Percentiles rank a stretch among this genome's conserved stretches.
Conservation (phyloP, 371 early-diverging fungal genomes). For the Haplosporangium sp. region DNA sequence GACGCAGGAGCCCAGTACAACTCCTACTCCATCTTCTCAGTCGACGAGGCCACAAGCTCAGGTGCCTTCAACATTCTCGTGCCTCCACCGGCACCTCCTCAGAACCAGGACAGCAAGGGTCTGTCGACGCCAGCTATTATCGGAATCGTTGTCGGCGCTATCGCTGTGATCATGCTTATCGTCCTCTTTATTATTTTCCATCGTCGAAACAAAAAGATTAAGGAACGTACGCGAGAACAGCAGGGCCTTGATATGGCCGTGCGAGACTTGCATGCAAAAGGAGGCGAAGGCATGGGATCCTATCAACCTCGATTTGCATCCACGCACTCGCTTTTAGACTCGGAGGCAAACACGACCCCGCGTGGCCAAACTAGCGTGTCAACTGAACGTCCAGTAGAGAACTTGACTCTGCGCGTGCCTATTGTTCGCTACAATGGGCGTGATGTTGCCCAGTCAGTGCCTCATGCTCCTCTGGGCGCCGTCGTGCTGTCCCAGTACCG, state of each 20-base stretch:
- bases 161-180: slow-evolving; percentile 33
- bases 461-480: slow-evolving; percentile 43
- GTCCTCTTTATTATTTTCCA: slow-evolving; percentile 29
- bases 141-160: slow-evolving; percentile 48
- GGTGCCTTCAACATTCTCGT: slow-evolving; percentile 20
- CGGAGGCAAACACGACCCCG: slow-evolving; percentile 35
- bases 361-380: slow-evolving; percentile 37
- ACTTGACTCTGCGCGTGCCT: slow-evolving; percentile 49
- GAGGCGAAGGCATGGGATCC: slow-evolving; percentile 19
- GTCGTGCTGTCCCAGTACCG: slow-evolving; percentile 54
- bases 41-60: neutral
- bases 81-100: slow-evolving; percentile 2
- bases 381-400: slow-evolving; percentile 47
- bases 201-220: slow-evolving; percentile 40
- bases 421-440: slow-evolving; percentile 53
- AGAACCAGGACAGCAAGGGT: slow-evolving; percentile 14
- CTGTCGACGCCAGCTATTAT: slow-evolving; percentile 48
- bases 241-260: slow-evolving; percentile 42
- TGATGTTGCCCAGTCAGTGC: slow-evolving; percentile 47
- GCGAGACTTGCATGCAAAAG: slow-evolving; percentile 42
- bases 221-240: slow-evolving; percentile 30
- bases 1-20: neutral
- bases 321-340: slow-evolving; percentile 36
- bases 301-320: slow-evolving; percentile 46
- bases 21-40: slow-evolving; percentile 14